Base-by-base conservation (phyloP, 192 early-diverging fungal genomes). In the Linderina pennispora region DNA sequence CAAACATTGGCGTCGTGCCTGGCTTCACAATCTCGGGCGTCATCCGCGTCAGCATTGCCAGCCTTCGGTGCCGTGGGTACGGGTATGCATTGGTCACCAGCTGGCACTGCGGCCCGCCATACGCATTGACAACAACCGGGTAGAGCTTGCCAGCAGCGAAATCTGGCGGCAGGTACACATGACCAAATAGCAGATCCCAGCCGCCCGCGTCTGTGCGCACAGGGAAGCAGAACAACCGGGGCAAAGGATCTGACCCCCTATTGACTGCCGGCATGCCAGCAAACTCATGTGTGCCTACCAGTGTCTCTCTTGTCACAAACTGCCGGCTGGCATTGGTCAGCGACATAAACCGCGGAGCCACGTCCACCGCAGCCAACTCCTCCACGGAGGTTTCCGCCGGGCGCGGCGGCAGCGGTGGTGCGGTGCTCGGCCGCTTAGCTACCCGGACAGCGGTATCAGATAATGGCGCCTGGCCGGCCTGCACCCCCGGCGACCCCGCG, bases 81-180 rank as follows among this genome's bases (percentile, higher is more conserved):
- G 83, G 79, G 48, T 75, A 85, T 15, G 85, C 86, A 37, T 86
- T 88, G 3, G 77, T 82, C 8, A 87, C 83, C 50, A 85, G 54
- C 49, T 86, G 84, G 32, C 79, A 79, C 48, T 82, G 71, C 7
- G 86, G 86, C 3, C 86, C 86, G 13, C 86, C 86, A 40, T 89
- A 89, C 11, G 86, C 75, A 19, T 75, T 65, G 22, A 86, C 60
- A 10, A 89, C 32, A 0, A 77, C 82, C 11, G 84, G 84, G 45
- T 83, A 45, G 3, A 8, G 34, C 6, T 20, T 15, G 8, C 43
- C 52, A 1, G 37, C 36, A 2, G 7, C 11, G 20, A 44, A 46
- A 23, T 46, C 52, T 1, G 52, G 52, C 24, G 52, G 52, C 28
- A 54, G 15, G 15, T 40, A 45, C 17, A 54, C 52, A 24, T 54